Percentiles rank a stretch among this genome's conserved stretches.
Evolutionary conservation across 805 yeast genomes (phyloP).

Genomic region (Starmerella scarabaei): DNA sequence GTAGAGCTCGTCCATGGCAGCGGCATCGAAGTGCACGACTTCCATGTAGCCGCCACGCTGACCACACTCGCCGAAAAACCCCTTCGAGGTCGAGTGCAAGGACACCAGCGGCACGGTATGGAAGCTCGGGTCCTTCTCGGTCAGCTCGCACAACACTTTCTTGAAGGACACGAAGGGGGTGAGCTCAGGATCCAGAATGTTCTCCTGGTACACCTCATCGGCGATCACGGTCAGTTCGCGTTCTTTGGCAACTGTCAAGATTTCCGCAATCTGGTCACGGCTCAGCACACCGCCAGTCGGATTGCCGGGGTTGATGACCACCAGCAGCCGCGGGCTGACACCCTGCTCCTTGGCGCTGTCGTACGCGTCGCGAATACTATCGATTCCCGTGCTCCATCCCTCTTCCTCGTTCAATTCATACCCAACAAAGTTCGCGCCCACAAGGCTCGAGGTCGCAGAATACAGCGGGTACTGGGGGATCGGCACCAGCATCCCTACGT

Average conservation of each 20-base stretch:
- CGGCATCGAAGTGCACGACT: constrained; percentile 61
- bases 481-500: constrained; percentile 75
- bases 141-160: constrained; percentile 57
- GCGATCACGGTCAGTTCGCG: constrained; percentile 79
- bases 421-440: constrained; percentile 70
- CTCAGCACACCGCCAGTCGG: constrained; percentile 87
- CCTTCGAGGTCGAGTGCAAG: constrained; percentile 93
- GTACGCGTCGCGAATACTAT: constrained; percentile 45
- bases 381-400: constrained; percentile 73
- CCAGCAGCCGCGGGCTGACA: constrained; percentile 60
- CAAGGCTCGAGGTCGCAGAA: constrained; percentile 84
- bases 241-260: constrained; percentile 70
- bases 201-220: constrained; percentile 96
- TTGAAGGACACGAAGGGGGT: constrained; percentile 67
- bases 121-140: constrained; percentile 38
- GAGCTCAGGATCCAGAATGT: constrained; percentile 51
- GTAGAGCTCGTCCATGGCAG: constrained; percentile 55
- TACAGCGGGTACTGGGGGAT: constrained; percentile 97
- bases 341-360: constrained; percentile 38
- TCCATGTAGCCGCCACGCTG: constrained; percentile 99
- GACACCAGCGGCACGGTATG: constrained; percentile 78
- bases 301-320: constrained; percentile 94
- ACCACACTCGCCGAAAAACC: constrained; percentile 97
- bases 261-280: constrained; percentile 50
- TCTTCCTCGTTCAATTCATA: constrained; percentile 71